phyloP scores from a whole-genome alignment of 2,329 filamentous ascomycete species.

The Bipolaris bicolor region DNA sequence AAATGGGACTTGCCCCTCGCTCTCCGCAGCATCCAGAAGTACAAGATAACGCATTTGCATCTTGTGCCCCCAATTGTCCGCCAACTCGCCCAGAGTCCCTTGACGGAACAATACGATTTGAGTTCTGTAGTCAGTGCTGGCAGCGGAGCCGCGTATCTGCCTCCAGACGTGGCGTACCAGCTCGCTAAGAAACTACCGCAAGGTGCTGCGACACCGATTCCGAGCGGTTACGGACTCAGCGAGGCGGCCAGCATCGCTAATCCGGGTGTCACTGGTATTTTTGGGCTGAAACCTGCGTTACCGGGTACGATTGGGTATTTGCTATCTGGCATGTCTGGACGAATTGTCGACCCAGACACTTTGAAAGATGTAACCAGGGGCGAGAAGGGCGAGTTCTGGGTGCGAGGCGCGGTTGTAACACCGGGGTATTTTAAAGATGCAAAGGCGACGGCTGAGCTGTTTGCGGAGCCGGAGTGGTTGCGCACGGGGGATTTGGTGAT shows the following conservation, averaged over 20 bases:
- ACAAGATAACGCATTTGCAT: constrained; percentile 33
- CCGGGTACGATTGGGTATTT: constrained; percentile 39
- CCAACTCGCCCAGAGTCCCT: constrained; percentile 33
- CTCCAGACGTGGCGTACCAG: constrained; percentile 37
- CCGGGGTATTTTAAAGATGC: constrained; percentile 41
- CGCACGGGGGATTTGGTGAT: constrained; percentile 38
- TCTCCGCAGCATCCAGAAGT: constrained; percentile 35
- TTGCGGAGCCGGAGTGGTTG: constrained; percentile 36
- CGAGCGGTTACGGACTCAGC: constrained; percentile 37
- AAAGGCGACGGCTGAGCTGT: constrained; percentile 36
- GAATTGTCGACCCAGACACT: constrained; percentile 38
- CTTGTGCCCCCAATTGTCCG: constrained; percentile 39
- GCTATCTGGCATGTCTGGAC: constrained; percentile 36
- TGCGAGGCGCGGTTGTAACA: constrained; percentile 34
- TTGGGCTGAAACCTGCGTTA: constrained; percentile 29
- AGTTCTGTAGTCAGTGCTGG: constrained; percentile 29
- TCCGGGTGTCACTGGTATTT: constrained; percentile 32
- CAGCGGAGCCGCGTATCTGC: constrained; percentile 39
- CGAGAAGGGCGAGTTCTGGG: constrained; percentile 39
- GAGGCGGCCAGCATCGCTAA: constrained; percentile 39
- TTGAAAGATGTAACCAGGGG: constrained; percentile 31
- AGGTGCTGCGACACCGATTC: constrained; percentile 30
- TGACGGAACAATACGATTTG: constrained; percentile 39
- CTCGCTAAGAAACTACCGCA: constrained; percentile 38
- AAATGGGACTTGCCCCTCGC: constrained; percentile 39